Evolutionary conservation across 176 grass and related monocot species (phyloP).

Genomic region (Oryza meridionalis): DNA sequence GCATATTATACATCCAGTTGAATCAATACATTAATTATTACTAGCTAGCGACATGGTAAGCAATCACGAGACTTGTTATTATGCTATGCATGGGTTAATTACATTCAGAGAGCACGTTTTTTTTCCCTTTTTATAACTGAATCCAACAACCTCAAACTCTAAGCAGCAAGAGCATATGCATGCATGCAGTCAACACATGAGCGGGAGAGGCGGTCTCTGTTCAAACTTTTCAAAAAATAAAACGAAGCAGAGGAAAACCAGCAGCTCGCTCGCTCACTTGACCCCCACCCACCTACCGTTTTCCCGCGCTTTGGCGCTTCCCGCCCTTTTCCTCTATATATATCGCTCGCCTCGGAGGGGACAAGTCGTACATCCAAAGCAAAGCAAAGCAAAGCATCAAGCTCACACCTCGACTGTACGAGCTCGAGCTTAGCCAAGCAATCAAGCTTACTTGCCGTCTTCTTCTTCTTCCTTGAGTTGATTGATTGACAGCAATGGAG

Average conservation of each 20-base stretch:
- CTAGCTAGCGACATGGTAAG: no score
- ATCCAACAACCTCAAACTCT: neutral
- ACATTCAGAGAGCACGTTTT: neutral
- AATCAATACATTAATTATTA: no score
- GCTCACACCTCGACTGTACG: neutral
- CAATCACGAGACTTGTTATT: no score
- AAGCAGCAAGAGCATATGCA: neutral
- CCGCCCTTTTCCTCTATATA: conserved; percentile 3
- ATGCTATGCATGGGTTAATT: no score
- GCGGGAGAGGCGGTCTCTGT: neutral
- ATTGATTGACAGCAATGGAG: conserved; percentile 51
- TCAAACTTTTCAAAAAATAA: neutral
- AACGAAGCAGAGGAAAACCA: neutral
- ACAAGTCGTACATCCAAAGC: conserved; percentile 10
- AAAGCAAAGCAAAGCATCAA: neutral
- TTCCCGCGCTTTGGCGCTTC: neutral
- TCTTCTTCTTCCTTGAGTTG: neutral
- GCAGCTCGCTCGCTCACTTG: neutral
- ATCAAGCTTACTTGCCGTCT: neutral
- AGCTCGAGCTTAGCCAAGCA: neutral
- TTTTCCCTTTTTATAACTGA: neutral
- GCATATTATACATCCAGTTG: no score
- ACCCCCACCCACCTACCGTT: conserved; percentile 3
- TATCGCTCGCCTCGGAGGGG: neutral
- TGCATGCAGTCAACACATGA: neutral